Base-by-base conservation (phyloP, 805 yeast species). In the Isabelozyma rhagii region DNA sequence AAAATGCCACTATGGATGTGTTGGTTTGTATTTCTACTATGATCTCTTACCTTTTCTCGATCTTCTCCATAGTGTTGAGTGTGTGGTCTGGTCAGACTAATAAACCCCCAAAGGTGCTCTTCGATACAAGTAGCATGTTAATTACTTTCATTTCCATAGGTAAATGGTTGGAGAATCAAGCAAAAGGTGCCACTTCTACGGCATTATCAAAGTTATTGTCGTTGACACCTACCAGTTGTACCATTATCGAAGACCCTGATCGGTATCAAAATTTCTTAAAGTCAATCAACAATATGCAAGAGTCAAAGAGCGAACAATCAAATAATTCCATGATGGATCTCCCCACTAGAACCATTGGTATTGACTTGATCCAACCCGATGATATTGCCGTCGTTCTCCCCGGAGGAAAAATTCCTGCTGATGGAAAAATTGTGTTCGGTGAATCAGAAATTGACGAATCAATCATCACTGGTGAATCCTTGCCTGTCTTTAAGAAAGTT, bases 151-250 rank as follows among this genome's bases (percentile, higher is more conserved):
- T 94, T 27, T 80, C 94, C 8, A 71, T 91, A 43, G 99, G 99
- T 2, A 93, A 94, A 68, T 87, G 89, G 80, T 72, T 92, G 18
- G 99, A 94, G 62, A 89, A 88, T 66, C 83, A 80, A 55, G 98
- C 99, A 2, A 90, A 94, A 62, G 96, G 98, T 4, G 89, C 88
- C 51, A 94, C 98, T 0, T 89, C 97, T 0, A 80, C 89, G 3
- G 96, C 98, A 0, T 75, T 94, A 40, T 86, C 97, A 0, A 82
- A 84, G 55, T 75, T 94, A 42, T 76, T 96, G 43, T 84, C 92
- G 2, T 71, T 94, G 48, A 80, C 96, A 0, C 97, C 99, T 1
- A 77, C 89, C 1, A 74, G 78, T 2, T 92, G 97, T 56, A 69
- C 78, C 0, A 82, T 92, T 25, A 70, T 88, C 8, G 78, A 77